A percentile compares a stretch with the other conserved stretches of the same genome.
Conservation (phyloP, 805 yeast genomes). For the Yarrowia osloensis region DNA sequence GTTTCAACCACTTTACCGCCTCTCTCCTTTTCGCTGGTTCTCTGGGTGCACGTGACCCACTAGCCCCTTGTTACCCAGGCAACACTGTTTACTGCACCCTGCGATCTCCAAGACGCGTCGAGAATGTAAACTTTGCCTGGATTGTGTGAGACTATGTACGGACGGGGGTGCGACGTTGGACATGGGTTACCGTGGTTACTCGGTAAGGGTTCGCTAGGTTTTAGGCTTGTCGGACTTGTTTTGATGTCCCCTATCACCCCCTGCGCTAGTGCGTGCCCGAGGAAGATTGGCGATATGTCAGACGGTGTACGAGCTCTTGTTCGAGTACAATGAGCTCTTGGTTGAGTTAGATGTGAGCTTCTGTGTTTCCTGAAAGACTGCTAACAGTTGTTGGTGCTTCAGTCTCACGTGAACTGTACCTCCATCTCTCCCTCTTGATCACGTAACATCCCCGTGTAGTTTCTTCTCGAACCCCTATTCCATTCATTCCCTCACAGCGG, state of each 20-base stretch:
- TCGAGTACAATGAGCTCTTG: not conserved
- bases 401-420: too few relatives aligned
- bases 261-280: not conserved
- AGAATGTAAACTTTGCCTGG: constrained; percentile 25
- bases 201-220: not conserved
- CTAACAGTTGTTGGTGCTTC: too few relatives aligned
- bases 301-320: too few relatives aligned
- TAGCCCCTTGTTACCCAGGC: not conserved
- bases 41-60: not conserved
- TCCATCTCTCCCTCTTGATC: too few relatives aligned
- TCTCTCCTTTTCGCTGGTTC: not conserved
- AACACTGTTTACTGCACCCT: constrained; percentile 3
- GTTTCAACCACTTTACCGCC: not conserved
- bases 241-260: not conserved
- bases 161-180: not conserved
- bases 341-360: not conserved
- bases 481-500: too few relatives aligned
- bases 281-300: not conserved
- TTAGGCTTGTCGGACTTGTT: not conserved
- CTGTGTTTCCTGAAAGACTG: too few relatives aligned
- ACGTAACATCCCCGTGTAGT: not conserved
- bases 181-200: not conserved
- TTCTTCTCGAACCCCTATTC: too few relatives aligned
- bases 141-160: not conserved
- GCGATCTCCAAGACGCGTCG: constrained; percentile 20